Evolutionary conservation across 306 rosid species (phyloP).

Genomic region (Vigna mungo): DNA sequence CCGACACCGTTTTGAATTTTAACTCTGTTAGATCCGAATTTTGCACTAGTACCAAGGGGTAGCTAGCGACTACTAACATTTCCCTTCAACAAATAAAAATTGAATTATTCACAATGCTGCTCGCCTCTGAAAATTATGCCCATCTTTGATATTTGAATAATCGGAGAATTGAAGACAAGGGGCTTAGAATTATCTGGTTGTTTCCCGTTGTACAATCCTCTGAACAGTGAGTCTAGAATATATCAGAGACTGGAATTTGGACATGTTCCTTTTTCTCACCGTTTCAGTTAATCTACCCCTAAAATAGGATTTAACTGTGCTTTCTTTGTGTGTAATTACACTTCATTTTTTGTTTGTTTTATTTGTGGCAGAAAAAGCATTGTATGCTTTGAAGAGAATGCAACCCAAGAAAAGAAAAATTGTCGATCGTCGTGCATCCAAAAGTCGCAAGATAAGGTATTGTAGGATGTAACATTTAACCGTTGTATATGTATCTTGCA

Average conservation of each 20-base stretch:
- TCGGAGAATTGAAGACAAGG: background rate
- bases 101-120: background rate
- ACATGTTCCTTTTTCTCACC: background rate
- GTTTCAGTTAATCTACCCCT: slow-evolving; percentile 1
- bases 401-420: slow-evolving; percentile 87
- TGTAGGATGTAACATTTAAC: background rate
- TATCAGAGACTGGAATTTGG: background rate
- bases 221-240: background rate
- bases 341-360: slow-evolving; percentile 33
- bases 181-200: slow-evolving; percentile 4
- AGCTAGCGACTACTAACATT: background rate
- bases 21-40: background rate
- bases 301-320: background rate
- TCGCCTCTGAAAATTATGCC: background rate
- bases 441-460: slow-evolving; percentile 95
- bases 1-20: background rate
- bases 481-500: background rate
- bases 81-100: background rate
- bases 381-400: slow-evolving; percentile 68
- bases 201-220: background rate
- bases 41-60: background rate
- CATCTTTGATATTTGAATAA: background rate
- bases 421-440: slow-evolving; percentile 89
- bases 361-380: slow-evolving; percentile 60
- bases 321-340: background rate